Conservation (phyloP, 140 eudicot genomes). For the Cichorium intybus region DNA sequence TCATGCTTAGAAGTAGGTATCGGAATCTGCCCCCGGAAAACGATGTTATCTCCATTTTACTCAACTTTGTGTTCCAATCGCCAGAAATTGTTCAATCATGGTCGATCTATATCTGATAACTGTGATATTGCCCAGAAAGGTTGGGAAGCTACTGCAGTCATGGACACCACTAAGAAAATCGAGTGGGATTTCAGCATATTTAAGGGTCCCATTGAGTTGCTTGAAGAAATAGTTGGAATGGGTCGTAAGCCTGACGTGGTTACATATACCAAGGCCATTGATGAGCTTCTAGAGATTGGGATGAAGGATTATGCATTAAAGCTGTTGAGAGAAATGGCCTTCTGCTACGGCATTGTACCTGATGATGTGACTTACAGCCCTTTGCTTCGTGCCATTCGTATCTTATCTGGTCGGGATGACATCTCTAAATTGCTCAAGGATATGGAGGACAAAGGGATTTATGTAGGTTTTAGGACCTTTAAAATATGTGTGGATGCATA, state of each 20-base stretch:
- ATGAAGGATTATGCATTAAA: not conserved
- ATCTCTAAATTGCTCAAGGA: not conserved
- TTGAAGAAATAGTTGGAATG: not conserved
- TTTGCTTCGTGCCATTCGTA: not conserved
- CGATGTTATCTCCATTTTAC: no score
- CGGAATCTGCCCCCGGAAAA: no score
- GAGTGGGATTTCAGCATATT: no score
- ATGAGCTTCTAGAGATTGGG: not conserved
- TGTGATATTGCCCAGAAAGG: no score
- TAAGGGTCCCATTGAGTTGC: not conserved
- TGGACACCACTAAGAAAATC: no score
- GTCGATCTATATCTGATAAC: no score
- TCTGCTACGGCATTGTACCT: not conserved
- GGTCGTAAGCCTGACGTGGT: not conserved
- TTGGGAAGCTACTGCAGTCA: no score
- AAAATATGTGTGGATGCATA: not conserved
- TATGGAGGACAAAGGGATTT: not conserved
- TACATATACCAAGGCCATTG: not conserved
- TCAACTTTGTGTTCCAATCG: no score
- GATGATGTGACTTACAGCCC: not conserved
- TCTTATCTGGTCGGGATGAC: not conserved
- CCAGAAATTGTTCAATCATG: no score
- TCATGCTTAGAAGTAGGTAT: no score
- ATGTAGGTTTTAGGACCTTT: not conserved
- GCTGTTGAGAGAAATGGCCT: not conserved